Base-by-base conservation (phyloP, 495 filamentous ascomycete genomes). In the Parathielavia hyrcaniae region DNA sequence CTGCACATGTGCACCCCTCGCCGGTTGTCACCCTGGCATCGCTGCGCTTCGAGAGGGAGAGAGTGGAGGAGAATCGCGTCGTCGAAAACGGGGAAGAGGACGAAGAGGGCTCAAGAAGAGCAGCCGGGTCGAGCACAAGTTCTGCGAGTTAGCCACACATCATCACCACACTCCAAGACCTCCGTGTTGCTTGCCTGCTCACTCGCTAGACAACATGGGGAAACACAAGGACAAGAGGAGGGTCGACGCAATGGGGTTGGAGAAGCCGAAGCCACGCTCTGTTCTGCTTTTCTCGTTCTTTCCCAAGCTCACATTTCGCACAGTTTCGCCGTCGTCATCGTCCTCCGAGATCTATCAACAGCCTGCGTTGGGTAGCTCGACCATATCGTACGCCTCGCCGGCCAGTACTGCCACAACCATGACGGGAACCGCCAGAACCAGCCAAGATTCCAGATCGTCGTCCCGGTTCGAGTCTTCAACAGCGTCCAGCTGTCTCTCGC, bases 301-400 rank as follows among this genome's bases (percentile, higher is more conserved):
- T 14, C 56, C 59, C 1, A 57, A 39, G 47, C 64, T 67, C 43
- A 67, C 64, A 26, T 48, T 54, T 62, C 49, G 56, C 36, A 5
- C 59, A 62, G 54, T 30, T 44, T 32, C 45, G 10, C 53, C 16
- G 6, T 46, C 52, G 17, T 50, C 55, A 10, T 10, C 39, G 5
- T 50, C 55, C 16, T 10, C 39, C 19, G 55, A 53, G 1, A 51
- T 39, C 30, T 38, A 57, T 20, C 58, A 64, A 17, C 66, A 66
- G 41, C 59, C 64, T 6, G 35, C 64, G 16, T 55, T 59, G 12
- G 57, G 35, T 36, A 54, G 36, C 48, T 53, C 55, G 16, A 26
- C 40, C 19, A 46, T 35, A 22, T 26, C 60, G 11, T 39, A 46
- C 34, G 23, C 46, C 17, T 48, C 58, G 32, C 59, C 48, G 40